Percentiles rank a stretch among this genome's conserved stretches.
Conservation (phyloP, 2,329 filamentous ascomycete species). For the Aspergillus neotritici region DNA sequence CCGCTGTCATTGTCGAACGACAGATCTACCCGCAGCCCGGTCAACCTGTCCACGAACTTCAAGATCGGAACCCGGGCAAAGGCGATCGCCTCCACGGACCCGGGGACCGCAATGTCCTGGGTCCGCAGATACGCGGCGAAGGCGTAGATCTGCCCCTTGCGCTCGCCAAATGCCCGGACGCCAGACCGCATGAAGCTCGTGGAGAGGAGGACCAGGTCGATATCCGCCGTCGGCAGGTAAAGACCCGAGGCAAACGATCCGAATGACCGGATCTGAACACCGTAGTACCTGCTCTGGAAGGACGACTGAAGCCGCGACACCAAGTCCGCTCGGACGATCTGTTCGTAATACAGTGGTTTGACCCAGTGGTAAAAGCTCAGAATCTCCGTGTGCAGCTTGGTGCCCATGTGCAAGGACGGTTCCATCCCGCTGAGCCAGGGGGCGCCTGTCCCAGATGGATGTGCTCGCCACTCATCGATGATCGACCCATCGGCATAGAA, state of each 20-base stretch:
- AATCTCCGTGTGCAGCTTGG: slow-evolving; percentile 81
- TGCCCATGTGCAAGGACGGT: slow-evolving; percentile 27
- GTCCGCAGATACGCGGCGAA: slow-evolving; percentile 57
- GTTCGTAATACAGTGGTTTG: slow-evolving; percentile 69
- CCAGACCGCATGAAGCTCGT: slow-evolving; percentile 52
- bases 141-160: slow-evolving; percentile 52
- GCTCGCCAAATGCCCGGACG: slow-evolving; percentile 47
- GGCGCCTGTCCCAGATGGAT: slow-evolving; percentile 37
- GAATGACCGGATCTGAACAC: slow-evolving; percentile 66
- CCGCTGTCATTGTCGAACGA: slow-evolving; percentile 92
- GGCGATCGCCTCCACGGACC: slow-evolving; percentile 62
- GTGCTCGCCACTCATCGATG: slow-evolving; percentile 49
- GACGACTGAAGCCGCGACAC: slow-evolving; percentile 61
- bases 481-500: slow-evolving; percentile 50
- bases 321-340: slow-evolving; percentile 65
- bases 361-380: slow-evolving; percentile 84
- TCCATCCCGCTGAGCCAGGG: slow-evolving; percentile 56
- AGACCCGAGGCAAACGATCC: slow-evolving; percentile 90
- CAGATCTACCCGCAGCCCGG: slow-evolving; percentile 79
- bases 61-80: slow-evolving; percentile 82
- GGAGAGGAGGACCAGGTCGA: slow-evolving; percentile 82
- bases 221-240: slow-evolving; percentile 75
- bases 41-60: slow-evolving; percentile 77
- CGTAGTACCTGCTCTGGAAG: slow-evolving; percentile 54
- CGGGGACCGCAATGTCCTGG: slow-evolving; percentile 52